A percentile compares a stretch with the other conserved stretches of the same genome.
Evolutionary conservation across 306 rosid species (phyloP).

Genomic region (Citrullus mucosospermus): DNA sequence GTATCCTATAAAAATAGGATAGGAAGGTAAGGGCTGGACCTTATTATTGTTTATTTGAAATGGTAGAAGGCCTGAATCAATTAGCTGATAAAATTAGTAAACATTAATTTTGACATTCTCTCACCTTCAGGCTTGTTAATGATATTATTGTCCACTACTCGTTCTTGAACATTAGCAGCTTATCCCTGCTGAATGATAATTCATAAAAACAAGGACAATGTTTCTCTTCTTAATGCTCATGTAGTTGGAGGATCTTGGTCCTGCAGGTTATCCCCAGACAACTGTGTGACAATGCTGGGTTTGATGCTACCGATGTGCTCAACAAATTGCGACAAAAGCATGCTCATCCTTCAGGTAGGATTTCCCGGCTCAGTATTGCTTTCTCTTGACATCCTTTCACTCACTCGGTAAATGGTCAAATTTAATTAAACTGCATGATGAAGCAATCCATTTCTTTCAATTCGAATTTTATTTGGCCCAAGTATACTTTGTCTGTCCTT

Average conservation of each 20-base stretch:
- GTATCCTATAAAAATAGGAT: not conserved
- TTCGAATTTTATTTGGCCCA: not conserved
- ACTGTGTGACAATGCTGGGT: constrained; percentile 97
- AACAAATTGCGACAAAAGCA: constrained; percentile 95
- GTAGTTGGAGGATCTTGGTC: not conserved
- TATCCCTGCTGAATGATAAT: not conserved
- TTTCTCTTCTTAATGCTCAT: not conserved
- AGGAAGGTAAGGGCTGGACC: not conserved
- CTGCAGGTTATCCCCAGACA: constrained; percentile 93
- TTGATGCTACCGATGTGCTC: constrained; percentile 96
- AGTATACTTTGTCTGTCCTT: not conserved
- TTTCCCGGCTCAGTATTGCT: not conserved
- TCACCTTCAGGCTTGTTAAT: not conserved
- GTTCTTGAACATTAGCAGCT: not conserved
- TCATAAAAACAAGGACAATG: not conserved
- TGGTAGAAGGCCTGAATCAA: not conserved
- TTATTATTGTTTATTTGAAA: not conserved
- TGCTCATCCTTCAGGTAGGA: constrained; percentile 72
- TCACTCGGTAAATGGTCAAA: not conserved
- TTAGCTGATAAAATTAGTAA: not conserved
- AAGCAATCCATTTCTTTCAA: not conserved
- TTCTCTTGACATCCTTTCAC: not conserved
- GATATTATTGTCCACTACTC: not conserved
- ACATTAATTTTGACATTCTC: not conserved
- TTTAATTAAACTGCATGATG: not conserved